Conservation (phyloP, 306 rosid genomes). For the Argentina anserina region DNA sequence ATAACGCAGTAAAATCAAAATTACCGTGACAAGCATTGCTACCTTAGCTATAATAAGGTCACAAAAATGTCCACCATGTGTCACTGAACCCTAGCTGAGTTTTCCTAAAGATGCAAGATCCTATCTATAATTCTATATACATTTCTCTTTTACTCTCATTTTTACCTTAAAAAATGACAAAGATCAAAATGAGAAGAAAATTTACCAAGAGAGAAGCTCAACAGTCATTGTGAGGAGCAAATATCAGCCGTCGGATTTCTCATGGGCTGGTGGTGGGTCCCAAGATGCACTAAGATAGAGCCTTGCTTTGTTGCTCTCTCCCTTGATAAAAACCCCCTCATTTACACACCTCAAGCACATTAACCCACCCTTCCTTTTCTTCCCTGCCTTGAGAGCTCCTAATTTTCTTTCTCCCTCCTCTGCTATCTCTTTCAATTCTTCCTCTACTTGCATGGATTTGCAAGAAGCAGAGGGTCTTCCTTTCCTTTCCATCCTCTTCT, state of each 20-base stretch:
- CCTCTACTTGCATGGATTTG: conserved; percentile 39
- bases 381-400: neutral
- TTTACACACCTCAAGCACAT: neutral
- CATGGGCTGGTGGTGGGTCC: conserved; percentile 5
- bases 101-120: conserved; percentile 26
- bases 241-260: conserved; percentile 38
- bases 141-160: neutral
- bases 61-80: conserved; percentile 36
- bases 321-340: conserved; percentile 8
- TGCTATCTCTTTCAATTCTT: neutral
- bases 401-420: conserved; percentile 5
- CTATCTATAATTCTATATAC: neutral
- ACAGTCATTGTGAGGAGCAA: conserved; percentile 35
- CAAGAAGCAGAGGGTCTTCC: conserved; percentile 13
- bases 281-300: neutral
- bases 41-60: no score
- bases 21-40: no score
- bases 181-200: neutral
- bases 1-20: neutral
- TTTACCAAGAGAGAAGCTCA: conserved; percentile 29
- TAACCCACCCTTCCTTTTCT: conserved; percentile 31
- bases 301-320: neutral
- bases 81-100: neutral
- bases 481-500: conserved; percentile 21
- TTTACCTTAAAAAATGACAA: neutral